Evolutionary conservation across 495 filamentous ascomycete species (phyloP).

Genomic region (Pseudomonodictys pantanalensis): DNA sequence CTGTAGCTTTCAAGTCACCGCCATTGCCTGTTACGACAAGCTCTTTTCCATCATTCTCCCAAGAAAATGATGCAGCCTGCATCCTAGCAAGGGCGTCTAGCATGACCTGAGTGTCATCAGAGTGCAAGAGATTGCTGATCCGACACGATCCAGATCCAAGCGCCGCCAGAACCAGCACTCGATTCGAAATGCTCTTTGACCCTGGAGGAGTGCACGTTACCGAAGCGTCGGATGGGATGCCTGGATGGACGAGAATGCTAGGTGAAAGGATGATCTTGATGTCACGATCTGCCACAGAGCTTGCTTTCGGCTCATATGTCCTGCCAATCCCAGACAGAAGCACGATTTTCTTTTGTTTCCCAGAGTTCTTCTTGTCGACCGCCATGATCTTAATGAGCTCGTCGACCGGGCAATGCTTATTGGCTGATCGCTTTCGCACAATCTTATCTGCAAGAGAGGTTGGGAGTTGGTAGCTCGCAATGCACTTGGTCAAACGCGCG

Average conservation of each 20-base stretch:
- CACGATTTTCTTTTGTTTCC: conserved; percentile 94
- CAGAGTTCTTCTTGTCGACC: conserved; percentile 98
- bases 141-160: conserved; percentile 83
- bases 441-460: conserved; percentile 80
- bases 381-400: conserved; percentile 87
- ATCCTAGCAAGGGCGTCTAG: conserved; percentile 78
- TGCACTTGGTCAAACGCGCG: conserved; percentile 83
- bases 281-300: conserved; percentile 77
- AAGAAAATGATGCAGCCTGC: conserved; percentile 85
- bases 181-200: conserved; percentile 97
- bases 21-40: conserved; percentile 89
- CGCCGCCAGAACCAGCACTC: conserved; percentile 87
- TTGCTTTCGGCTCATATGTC: conserved; percentile 82
- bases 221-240: conserved; percentile 58
- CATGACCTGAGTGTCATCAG: conserved; percentile 97
- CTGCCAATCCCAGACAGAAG: conserved; percentile 86
- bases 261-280: conserved; percentile 82
- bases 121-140: conserved; percentile 88
- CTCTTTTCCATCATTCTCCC: conserved; percentile 89
- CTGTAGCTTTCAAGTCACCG: conserved; percentile 73
- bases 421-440: conserved; percentile 80
- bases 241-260: conserved; percentile 69
- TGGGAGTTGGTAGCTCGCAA: conserved; percentile 88
- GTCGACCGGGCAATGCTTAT: conserved; percentile 89
- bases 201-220: conserved; percentile 84